phyloP scores from a whole-genome alignment of 805 yeast genomes.

The Yarrowia divulgata region DNA sequence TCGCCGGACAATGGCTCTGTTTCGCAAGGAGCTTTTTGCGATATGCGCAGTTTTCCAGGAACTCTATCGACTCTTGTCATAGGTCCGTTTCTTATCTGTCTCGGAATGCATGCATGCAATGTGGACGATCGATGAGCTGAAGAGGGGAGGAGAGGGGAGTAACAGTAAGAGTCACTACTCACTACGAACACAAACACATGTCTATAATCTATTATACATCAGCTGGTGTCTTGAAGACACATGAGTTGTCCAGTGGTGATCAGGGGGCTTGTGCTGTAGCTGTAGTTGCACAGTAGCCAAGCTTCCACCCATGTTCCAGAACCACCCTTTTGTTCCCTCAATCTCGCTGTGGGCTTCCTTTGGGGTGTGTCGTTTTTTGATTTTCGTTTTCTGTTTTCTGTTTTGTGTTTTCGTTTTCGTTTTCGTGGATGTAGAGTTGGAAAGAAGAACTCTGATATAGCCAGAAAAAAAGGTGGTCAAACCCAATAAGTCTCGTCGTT shows the following conservation, averaged over 20 bases:
- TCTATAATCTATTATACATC: slow-evolving; percentile 27
- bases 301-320: no score
- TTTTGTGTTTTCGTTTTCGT: not conserved
- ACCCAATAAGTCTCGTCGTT: slow-evolving; percentile 1
- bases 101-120: not conserved
- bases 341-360: slow-evolving; percentile 15
- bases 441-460: not conserved
- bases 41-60: not conserved
- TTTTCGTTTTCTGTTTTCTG: no score
- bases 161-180: no score
- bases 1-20: not conserved
- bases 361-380: not conserved
- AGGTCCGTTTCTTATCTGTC: slow-evolving; percentile 2
- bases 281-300: no score
- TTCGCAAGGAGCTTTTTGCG: not conserved
- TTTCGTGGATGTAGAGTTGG: slow-evolving; percentile 3
- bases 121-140: not conserved
- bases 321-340: no score
- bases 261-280: not conserved
- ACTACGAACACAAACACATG: not conserved
- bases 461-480: not conserved
- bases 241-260: not conserved
- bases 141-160: no score
- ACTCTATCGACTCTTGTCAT: slow-evolving; percentile 3
- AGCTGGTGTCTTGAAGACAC: not conserved